A percentile compares a stretch with the other conserved stretches of the same genome.
Conservation (phyloP, 345 rosid genomes). For the Dimocarpus longan region DNA sequence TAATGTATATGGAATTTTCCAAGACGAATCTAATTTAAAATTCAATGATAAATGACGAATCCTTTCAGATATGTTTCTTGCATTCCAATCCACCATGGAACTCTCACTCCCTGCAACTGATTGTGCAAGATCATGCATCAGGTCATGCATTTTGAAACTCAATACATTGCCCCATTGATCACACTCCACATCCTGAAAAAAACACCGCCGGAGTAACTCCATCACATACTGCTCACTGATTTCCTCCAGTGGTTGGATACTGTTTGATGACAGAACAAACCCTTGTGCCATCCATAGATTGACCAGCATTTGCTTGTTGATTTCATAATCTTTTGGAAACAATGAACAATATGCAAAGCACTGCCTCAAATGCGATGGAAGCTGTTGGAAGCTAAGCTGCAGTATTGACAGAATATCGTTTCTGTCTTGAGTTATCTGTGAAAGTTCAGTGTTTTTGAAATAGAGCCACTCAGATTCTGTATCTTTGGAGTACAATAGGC, state of each 20-base stretch:
- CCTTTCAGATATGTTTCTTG: neutral
- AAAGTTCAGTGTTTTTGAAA: neutral
- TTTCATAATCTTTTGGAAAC: constrained; percentile 27
- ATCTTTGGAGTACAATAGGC: constrained; percentile 12
- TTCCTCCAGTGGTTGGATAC: constrained; percentile 7
- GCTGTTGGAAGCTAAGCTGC: constrained; percentile 25
- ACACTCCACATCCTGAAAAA: constrained; percentile 24
- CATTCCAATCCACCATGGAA: neutral
- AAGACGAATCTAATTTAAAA: neutral
- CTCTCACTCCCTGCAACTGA: constrained; percentile 15
- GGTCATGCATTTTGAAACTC: constrained; percentile 23
- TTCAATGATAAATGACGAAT: constrained; percentile 20
- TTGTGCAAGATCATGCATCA: constrained; percentile 25
- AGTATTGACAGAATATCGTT: constrained; percentile 20
- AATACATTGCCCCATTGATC: constrained; percentile 16
- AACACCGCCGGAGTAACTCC: constrained; percentile 13
- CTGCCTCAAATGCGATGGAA: constrained; percentile 24
- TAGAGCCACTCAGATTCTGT: constrained; percentile 16
- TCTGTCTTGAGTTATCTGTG: neutral
- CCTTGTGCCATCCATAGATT: constrained; percentile 29
- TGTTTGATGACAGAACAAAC: constrained; percentile 2
- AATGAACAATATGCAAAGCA: constrained; percentile 34
- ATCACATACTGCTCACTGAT: constrained; percentile 11
- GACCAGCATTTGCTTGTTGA: constrained; percentile 9
- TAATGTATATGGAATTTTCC: constrained; percentile 3